Evolutionary conservation across 441 rosid genomes (phyloP), one percentile per base, ranked within the genome.

Genomic region (Erysimum cheiri): DNA sequence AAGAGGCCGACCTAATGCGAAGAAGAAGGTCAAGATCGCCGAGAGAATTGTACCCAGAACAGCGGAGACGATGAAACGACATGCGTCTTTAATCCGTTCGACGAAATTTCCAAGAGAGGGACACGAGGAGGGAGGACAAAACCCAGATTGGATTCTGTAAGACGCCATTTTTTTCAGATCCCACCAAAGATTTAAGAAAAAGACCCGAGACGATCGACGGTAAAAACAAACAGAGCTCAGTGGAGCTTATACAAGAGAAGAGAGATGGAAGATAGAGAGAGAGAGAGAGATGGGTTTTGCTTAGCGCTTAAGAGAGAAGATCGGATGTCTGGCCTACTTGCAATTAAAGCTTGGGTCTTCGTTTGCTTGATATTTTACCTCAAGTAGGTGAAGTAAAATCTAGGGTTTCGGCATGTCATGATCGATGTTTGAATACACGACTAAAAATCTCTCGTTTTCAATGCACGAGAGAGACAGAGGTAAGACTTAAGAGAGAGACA

Each of bases 11-110:
- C 99, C 98, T 83, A 90, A 65, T 0, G 99, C 97, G 72, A 94
- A 94, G 87, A 92, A 88, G 84, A 92, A 94, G 61, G 97, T 94
- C 75, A 94, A 87, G 87, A 94, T 81, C 68, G 99, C 98, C 19
- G 98, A 92, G 84, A 92, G 82, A 43, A 94, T 71, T 76, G 88
- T 92, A n/a, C 96, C 97, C 22, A 94, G 67, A 68, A 90, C 78
- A 32, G 94, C 97, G 19, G 97, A 86, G 39, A 85, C 76, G 1
- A 90, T 91, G 73, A 85, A 88, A 71, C 71, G 80, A 79, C 79
- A 86, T 56, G 84, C 75, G 67, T 83, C 83, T 73, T 79, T 83
- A 47, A 85, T 82, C 83, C 82, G 83, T 9, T 82, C 87, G 37
- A 90, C 69, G 75, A 85, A 79, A 73, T 82, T 77, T 32, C 91